Evolutionary conservation across 352 stramenopile species (phyloP).

Genomic region (Globisporangium lucens): DNA sequence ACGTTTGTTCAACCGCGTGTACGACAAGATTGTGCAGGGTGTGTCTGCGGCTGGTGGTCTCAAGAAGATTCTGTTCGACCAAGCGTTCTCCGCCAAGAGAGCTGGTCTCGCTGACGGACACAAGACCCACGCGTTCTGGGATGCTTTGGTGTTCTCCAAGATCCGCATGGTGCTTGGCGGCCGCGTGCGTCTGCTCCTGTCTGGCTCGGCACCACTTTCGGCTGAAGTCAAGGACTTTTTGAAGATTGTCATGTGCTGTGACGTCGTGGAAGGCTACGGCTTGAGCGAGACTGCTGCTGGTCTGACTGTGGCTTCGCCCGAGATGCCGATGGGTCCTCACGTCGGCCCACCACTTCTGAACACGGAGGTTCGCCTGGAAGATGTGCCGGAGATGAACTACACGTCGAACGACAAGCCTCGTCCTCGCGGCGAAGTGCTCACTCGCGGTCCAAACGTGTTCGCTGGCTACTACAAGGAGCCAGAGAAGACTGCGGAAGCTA

Average conservation of each 20-base stretch:
- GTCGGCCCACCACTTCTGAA: constrained; percentile 88
- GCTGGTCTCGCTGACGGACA: constrained; percentile 43
- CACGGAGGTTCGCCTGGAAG: constrained; percentile 91
- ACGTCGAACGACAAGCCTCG: constrained; percentile 72
- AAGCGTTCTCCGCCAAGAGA: constrained; percentile 58
- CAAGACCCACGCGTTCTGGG: constrained; percentile 87
- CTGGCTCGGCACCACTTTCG: constrained; percentile 91
- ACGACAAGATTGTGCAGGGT: constrained; percentile 93
- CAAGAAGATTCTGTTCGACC: constrained; percentile 72
- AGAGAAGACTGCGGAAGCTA: constrained; percentile 88
- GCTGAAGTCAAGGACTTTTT: constrained; percentile 95
- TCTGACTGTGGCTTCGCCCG: constrained; percentile 59
- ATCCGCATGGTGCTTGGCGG: constrained; percentile 91
- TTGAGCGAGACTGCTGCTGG: constrained; percentile 92
- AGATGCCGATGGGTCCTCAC: constrained; percentile 81
- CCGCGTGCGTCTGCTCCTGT: constrained; percentile 88
- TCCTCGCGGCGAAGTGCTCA: constrained; percentile 60
- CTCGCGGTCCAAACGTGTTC: constrained; percentile 82
- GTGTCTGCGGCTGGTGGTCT: constrained; percentile 53
- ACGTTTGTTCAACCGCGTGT: constrained; percentile 95
- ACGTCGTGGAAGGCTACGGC: constrained; percentile 94
- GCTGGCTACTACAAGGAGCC: constrained; percentile 95
- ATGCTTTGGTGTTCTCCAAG: constrained; percentile 95
- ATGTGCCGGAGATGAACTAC: constrained; percentile 98
- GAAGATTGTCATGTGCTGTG: constrained; percentile 91